A percentile compares a stretch with the other conserved stretches of the same genome.
Conservation (phyloP, 1,284 basidiomycete species). For the Tetrapyrgos nigripes region DNA sequence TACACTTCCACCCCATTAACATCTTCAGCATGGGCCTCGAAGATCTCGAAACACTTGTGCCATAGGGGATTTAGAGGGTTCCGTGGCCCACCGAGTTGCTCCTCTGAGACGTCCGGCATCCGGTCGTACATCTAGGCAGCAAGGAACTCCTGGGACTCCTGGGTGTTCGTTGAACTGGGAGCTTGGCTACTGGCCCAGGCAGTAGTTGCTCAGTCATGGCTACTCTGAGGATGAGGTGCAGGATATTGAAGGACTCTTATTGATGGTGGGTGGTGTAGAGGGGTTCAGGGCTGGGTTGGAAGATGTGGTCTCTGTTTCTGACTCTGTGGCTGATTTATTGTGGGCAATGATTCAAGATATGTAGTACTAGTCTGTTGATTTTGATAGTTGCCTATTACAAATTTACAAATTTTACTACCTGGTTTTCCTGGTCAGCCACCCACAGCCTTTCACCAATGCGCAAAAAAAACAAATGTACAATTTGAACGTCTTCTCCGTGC, state of each 20-base stretch:
- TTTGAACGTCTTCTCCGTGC: background rate
- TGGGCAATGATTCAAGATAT: background rate
- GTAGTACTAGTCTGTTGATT: background rate
- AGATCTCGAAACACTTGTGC: too few species aligned
- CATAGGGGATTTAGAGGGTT: too few species aligned
- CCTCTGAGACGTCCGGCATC: too few species aligned
- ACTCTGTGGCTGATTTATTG: too few species aligned
- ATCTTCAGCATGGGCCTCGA: constrained; percentile 35
- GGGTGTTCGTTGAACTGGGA: background rate
- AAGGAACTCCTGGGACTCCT: background rate
- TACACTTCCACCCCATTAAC: constrained; percentile 33
- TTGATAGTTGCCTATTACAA: too few species aligned
- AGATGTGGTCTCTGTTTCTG: background rate
- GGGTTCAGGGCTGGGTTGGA: background rate
- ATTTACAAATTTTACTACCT: too few species aligned
- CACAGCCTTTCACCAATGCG: background rate
- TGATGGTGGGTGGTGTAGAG: background rate
- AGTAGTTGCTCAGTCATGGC: background rate
- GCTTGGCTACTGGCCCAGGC: background rate
- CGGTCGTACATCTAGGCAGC: background rate
- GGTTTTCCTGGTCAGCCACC: too few species aligned
- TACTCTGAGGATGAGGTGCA: background rate
- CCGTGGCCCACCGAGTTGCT: too few species aligned
- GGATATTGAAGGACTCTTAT: background rate
- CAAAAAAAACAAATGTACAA: background rate